Conservation (phyloP, 2,329 filamentous ascomycete species). For the Zasmidium angulare region DNA sequence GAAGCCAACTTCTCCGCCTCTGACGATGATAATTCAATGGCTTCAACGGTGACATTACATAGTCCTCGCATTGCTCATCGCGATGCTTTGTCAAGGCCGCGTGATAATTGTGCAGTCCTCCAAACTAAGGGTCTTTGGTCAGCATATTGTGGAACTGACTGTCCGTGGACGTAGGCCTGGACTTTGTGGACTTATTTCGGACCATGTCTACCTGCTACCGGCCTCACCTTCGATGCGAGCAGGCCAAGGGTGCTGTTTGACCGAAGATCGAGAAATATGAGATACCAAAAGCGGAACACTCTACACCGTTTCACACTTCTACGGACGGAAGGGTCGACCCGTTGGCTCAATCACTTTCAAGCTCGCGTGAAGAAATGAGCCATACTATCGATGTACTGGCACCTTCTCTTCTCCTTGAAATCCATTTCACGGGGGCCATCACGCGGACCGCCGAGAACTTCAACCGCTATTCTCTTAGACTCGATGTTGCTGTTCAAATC, state of each 20-base stretch:
- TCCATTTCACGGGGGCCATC: not conserved
- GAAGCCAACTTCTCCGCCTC: not conserved
- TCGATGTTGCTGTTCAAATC: not conserved
- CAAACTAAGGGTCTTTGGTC: not conserved
- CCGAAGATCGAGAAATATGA: too few relatives aligned
- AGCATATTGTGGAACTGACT: too few relatives aligned
- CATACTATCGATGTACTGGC: not conserved
- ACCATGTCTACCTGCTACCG: too few relatives aligned
- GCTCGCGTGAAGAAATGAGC: not conserved
- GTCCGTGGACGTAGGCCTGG: too few relatives aligned
- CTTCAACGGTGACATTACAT: not conserved
- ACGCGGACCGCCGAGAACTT: not conserved
- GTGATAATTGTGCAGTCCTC: not conserved
- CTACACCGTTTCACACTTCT: too few relatives aligned
- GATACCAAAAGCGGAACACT: too few relatives aligned
- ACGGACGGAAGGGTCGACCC: too few relatives aligned
- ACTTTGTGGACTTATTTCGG: too few relatives aligned
- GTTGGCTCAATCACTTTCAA: not conserved
- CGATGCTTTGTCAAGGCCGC: not conserved
- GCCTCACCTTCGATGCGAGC: too few relatives aligned
- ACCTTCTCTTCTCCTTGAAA: not conserved
- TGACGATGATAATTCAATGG: not conserved
- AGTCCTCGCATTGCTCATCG: not conserved
- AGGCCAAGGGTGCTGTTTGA: too few relatives aligned
- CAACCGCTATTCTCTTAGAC: not conserved